Evolutionary conservation across 2,329 filamentous ascomycete genomes (phyloP), one percentile per base, ranked within the genome.

Genomic region (Pseudocercospora musae): DNA sequence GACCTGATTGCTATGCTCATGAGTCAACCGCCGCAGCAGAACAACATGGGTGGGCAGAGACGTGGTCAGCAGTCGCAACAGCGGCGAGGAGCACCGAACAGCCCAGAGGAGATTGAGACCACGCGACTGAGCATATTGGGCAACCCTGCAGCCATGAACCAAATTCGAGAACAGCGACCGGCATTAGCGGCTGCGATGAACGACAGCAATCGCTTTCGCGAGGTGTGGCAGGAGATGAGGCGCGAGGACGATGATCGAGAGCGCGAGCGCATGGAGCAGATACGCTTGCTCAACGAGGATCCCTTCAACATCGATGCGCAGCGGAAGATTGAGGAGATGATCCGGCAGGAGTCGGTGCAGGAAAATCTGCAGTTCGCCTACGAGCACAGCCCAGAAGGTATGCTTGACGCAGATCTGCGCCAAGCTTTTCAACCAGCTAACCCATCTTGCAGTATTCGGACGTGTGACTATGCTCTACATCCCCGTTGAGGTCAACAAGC

Each of bases 381-480:
- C 84, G 94, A 98, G 78, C 89, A 98, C 78, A 96, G 96, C 72
- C 95, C 95, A 0, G 95, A 98, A 85, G 94, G 94, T 96, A 79
- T 71, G 84, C 78, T 44, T 15, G 44, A 62, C 25, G 10, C n/a
- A 11, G n/a, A 40, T 42, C 7, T n/a, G 20, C 60, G 57, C 54
- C 53, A 40, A 44, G 61, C 46, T 4, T 21, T 37, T 29, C 40
- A 25, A 15, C 37, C 18, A 60, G 50, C 62, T 63, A 54, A 62
- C 64, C 50, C 11, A 58, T 57, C 21, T 59, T 61, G 31, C 70
- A 96, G 93, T 95, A 27, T 99, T 99, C 74, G 95, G 92, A 58
- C 87, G 90, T 70, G 95, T 99, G 44, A 92, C 94, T 70, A 95
- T 99, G 88, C 86, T 99, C 53, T 99, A 99, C 78, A 90, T 98